Evolutionary conservation across 352 stramenopile genomes (phyloP).

Genomic region (Phytopythium ostracodes): DNA sequence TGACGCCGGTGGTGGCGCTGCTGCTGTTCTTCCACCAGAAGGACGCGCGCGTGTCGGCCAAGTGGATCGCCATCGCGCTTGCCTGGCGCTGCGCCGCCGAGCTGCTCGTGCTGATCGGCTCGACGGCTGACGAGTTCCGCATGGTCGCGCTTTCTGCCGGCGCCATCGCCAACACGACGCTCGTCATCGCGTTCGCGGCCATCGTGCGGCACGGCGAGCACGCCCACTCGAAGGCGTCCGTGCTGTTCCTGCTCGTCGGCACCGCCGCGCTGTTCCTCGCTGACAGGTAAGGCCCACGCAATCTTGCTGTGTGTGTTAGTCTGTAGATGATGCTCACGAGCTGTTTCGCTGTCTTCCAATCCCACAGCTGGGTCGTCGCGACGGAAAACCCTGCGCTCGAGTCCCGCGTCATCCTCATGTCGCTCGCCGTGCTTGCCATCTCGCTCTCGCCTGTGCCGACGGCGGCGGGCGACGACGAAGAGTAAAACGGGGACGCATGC

Average conservation of each 20-base stretch:
- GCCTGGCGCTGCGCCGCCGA: constrained; percentile 70
- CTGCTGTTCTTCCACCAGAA: constrained; percentile 76
- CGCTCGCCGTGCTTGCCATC: constrained; percentile 54
- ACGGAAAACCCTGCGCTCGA: constrained; percentile 49
- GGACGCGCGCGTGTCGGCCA: constrained; percentile 60
- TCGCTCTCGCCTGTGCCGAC: constrained; percentile 62
- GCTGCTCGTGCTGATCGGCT: constrained; percentile 57
- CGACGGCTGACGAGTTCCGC: constrained; percentile 36
- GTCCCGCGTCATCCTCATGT: constrained; percentile 76
- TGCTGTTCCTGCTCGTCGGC: constrained; percentile 37
- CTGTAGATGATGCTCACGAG: constrained; percentile 1
- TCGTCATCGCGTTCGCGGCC: constrained; percentile 42
- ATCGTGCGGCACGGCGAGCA: constrained; percentile 51
- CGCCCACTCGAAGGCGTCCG: constrained; percentile 48
- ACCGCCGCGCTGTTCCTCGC: constrained; percentile 49
- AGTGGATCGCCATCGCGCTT: constrained; percentile 82
- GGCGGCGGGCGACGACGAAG: constrained; percentile 39
- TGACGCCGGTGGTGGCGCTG: constrained; percentile 58
- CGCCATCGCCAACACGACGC: constrained; percentile 48
- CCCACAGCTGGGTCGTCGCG: constrained; percentile 40
- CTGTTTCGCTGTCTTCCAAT: neutral
- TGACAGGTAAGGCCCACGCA: constrained; percentile 40
- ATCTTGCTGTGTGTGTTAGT: neutral
- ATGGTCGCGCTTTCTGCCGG: constrained; percentile 33
- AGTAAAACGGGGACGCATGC: constrained; percentile 21